Percentiles rank a stretch among this genome's conserved stretches.
phyloP scores from a whole-genome alignment of 2,329 filamentous ascomycete genomes.

The Xylariales sp. region DNA sequence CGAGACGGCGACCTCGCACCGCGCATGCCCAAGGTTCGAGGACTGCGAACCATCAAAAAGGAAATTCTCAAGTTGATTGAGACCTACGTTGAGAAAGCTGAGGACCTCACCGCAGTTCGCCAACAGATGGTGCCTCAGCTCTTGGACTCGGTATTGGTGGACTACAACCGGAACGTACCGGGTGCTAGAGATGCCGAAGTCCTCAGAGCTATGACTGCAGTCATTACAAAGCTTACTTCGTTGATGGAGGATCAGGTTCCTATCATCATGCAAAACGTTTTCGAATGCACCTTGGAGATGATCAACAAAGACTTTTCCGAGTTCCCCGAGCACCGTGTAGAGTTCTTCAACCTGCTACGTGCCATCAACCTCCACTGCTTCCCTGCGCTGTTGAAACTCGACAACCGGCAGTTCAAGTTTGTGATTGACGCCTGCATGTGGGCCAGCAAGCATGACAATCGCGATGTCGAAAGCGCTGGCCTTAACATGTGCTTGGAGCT shows the following conservation, averaged over 20 bases:
- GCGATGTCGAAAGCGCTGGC: constrained; percentile 92
- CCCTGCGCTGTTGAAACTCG: constrained; percentile 86
- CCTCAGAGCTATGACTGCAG: constrained; percentile 93
- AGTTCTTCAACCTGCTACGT: constrained; percentile 95
- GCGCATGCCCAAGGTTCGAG: constrained; percentile 95
- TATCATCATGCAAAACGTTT: constrained; percentile 96
- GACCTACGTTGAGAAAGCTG: constrained; percentile 96
- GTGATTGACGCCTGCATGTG: constrained; percentile 99
- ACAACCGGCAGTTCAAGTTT: constrained; percentile 97
- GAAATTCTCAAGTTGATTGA: constrained; percentile 98
- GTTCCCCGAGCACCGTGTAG: constrained; percentile 97
- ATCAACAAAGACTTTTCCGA: constrained; percentile 99
- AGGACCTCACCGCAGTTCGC: constrained; percentile 90
- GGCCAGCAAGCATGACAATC: constrained; percentile 99
- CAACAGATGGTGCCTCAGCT: constrained; percentile 93
- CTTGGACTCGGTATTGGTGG: constrained; percentile 86
- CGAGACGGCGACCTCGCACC: constrained; percentile 91
- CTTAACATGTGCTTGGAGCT: constrained; percentile 98
- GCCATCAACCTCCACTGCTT: constrained; percentile 98
- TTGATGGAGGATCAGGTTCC: constrained; percentile 99
- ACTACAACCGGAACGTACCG: constrained; percentile 96
- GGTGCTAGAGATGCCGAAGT: constrained; percentile 96
- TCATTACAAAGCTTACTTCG: constrained; percentile 89
- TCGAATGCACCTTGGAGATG: constrained; percentile 98
- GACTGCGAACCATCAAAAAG: constrained; percentile 96